Percentiles rank a stretch among this genome's conserved stretches.
These are phyloP conservation scores for Thelonectria discophora DNA, from an alignment of 2,329 filamentous ascomycete species.

Conservation along the genomic window DNA sequence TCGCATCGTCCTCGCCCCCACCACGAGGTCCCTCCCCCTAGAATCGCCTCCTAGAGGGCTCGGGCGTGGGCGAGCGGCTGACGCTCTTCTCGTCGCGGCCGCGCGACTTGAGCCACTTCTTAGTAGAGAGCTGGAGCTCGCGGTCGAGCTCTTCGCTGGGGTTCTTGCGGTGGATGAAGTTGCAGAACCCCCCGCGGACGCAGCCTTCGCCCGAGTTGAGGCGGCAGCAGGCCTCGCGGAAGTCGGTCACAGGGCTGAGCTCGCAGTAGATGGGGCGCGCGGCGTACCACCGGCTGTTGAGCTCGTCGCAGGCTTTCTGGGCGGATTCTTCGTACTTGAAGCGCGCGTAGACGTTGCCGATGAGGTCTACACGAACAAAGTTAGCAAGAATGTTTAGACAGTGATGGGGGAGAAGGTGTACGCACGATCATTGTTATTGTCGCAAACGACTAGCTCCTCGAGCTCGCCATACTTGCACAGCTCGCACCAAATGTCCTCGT, in stretches of 20 bases:
- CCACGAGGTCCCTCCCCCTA: constrained; percentile 47
- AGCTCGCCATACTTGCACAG: constrained; percentile 98
- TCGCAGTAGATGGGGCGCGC: constrained; percentile 98
- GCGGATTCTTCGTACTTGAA: constrained; percentile 99
- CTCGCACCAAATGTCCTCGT: constrained; percentile 99
- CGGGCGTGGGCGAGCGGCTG: constrained; percentile 84
- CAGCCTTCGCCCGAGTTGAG: constrained; percentile 95
- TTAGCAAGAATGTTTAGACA: constrained; percentile 34
- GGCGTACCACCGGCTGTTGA: constrained; percentile 97
- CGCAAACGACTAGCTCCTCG: constrained; percentile 97
- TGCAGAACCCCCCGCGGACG: constrained; percentile 96
- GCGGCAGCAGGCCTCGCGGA: constrained; percentile 95
- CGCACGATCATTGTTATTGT: constrained; percentile 98
- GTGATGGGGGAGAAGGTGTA: constrained; percentile 44
- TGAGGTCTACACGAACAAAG: constrained; percentile 70
- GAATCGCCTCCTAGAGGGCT: constrained; percentile 78
- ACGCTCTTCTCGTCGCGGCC: constrained; percentile 86
- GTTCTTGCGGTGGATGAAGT: constrained; percentile 99
- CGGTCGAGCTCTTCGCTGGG: constrained; percentile 87
- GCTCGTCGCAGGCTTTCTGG: constrained; percentile 89
- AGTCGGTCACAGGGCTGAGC: constrained; percentile 95
- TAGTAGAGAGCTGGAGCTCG: constrained; percentile 86
- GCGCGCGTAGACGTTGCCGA: constrained; percentile 98
- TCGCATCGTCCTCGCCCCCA: constrained; percentile 15
- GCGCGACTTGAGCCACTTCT: constrained; percentile 92